These are phyloP conservation scores for Yarrowia sp. DNA, from an alignment of 805 yeast species.

Conservation along the genomic window DNA sequence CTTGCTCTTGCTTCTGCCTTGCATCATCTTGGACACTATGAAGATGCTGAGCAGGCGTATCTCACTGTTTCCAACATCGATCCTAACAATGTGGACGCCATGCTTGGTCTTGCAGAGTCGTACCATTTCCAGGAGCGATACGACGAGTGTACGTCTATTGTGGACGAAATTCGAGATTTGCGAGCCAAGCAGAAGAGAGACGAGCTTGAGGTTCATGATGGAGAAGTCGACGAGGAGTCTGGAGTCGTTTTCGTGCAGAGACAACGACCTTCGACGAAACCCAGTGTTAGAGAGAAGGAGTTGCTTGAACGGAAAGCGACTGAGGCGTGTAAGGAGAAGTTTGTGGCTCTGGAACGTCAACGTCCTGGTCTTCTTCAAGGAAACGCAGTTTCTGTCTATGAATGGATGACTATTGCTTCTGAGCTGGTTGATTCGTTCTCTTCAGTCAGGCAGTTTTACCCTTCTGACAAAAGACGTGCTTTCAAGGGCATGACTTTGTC, in stretches of 20 bases:
- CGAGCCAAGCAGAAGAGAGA: slow-evolving; percentile 41
- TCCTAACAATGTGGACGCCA: slow-evolving; percentile 72
- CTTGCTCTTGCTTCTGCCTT: slow-evolving; percentile 59
- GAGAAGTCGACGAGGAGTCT: slow-evolving; percentile 15
- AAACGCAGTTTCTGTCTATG: slow-evolving; percentile 66
- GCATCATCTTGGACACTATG: slow-evolving; percentile 69
- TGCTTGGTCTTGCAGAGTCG: slow-evolving; percentile 82
- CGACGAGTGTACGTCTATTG: slow-evolving; percentile 48
- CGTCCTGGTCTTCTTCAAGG: slow-evolving; percentile 57
- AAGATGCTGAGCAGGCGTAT: slow-evolving; percentile 48
- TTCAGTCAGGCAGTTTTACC: slow-evolving; percentile 77
- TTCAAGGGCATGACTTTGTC: slow-evolving; percentile 70
- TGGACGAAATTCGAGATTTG: slow-evolving; percentile 46
- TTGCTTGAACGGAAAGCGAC: slow-evolving; percentile 66
- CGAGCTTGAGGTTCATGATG: slow-evolving; percentile 5
- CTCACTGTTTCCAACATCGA: slow-evolving; percentile 45
- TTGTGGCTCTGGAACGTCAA: slow-evolving; percentile 61
- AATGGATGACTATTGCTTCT: slow-evolving; percentile 85
- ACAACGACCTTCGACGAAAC: slow-evolving; percentile 29
- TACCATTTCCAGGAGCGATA: slow-evolving; percentile 55
- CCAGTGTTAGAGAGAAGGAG: slow-evolving; percentile 55
- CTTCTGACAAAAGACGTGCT: slow-evolving; percentile 71
- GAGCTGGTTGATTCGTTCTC: slow-evolving; percentile 85
- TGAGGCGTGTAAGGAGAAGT: slow-evolving; percentile 63
- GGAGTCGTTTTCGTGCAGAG: slow-evolving; percentile 36